These are phyloP conservation scores for Cryptosporidium meleagridis DNA, from an alignment of 169 alveolate genomes.

Conservation along the genomic window DNA sequence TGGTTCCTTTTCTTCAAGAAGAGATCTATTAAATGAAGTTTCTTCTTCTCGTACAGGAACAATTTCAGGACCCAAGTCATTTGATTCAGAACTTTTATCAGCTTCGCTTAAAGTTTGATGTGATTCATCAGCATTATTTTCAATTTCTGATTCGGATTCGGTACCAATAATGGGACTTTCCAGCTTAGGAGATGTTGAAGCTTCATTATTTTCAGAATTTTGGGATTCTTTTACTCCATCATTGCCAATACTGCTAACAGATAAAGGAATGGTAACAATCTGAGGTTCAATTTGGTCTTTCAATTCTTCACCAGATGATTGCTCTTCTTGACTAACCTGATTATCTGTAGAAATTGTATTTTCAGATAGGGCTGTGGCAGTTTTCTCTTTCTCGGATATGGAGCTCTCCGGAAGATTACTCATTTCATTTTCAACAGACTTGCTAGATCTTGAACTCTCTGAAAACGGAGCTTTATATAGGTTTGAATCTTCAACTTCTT, in stretches of 20 bases:
- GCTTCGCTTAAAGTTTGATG: not conserved
- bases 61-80: not conserved
- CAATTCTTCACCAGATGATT: not conserved
- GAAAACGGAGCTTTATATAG: not conserved
- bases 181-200: not conserved
- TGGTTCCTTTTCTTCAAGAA: not conserved
- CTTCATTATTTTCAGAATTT: not conserved
- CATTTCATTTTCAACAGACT: not conserved
- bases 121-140: not conserved
- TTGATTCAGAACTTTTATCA: not conserved
- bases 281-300: not conserved
- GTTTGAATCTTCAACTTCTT: not conserved
- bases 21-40: not conserved
- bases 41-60: not conserved
- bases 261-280: not conserved
- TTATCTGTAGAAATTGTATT: not conserved
- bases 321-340: not conserved
- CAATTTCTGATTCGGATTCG: slow-evolving; percentile 4
- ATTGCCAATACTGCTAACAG: not conserved
- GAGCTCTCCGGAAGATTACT: not conserved
- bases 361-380: not conserved
- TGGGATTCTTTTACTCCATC: not conserved
- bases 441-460: not conserved
- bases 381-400: not conserved
- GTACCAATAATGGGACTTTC: slow-evolving; percentile 1